Conservation (phyloP, 371 early-diverging fungal species). For the Mortierella sp. region DNA sequence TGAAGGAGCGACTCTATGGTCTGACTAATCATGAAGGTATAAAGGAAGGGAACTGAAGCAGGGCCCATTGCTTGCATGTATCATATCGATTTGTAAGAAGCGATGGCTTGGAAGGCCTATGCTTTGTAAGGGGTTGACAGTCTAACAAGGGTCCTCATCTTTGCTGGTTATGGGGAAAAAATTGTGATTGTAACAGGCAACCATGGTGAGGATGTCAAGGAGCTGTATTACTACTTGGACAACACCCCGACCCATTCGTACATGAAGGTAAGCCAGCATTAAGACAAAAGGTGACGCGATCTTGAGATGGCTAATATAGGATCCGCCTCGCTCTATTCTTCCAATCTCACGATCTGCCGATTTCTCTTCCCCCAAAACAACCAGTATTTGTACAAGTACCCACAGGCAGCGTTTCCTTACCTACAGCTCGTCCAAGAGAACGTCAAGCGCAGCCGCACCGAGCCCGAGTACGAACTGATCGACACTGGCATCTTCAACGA, state of each 20-base stretch:
- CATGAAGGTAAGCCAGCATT: conserved; percentile 41
- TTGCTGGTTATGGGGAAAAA: neutral
- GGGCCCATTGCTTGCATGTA: neutral
- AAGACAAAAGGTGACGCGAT: neutral
- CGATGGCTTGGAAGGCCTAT: neutral
- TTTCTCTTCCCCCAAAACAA: neutral
- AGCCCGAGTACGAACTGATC: conserved; percentile 47
- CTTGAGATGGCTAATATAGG: neutral
- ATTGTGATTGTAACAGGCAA: conserved; percentile 29
- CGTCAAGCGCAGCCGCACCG: conserved; percentile 18
- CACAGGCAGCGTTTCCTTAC: conserved; percentile 49
- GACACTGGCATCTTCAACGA: conserved; percentile 52
- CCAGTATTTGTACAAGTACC: conserved; percentile 53
- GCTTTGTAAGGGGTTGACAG: neutral
- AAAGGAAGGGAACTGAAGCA: too few species aligned
- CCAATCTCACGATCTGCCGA: neutral
- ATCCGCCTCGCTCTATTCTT: neutral
- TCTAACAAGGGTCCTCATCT: neutral
- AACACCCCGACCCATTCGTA: conserved; percentile 53
- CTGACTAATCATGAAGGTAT: conserved; percentile 55
- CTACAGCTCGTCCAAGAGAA: conserved; percentile 38
- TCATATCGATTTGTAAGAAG: neutral
- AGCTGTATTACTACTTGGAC: conserved; percentile 53
- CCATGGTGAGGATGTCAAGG: conserved; percentile 58
- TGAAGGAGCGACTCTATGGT: conserved; percentile 56